These are phyloP conservation scores for Volvariella surrecta DNA, from an alignment of 1,284 basidiomycete species.

Conservation along the genomic window DNA sequence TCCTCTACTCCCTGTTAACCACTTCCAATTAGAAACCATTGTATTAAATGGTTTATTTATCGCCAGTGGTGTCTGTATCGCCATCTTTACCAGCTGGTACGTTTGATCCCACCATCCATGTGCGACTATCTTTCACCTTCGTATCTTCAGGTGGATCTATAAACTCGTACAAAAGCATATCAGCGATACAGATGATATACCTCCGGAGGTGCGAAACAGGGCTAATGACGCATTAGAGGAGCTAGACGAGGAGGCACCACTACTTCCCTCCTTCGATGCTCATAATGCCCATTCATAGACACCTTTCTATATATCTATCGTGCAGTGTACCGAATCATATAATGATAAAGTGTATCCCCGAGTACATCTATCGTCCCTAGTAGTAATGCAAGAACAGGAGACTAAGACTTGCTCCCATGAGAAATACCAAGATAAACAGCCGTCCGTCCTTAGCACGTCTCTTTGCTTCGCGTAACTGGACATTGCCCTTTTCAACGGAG, in stretches of 20 bases:
- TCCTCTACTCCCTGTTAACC: conserved; percentile 5
- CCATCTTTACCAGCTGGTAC: conserved; percentile 57
- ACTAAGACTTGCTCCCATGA: conserved; percentile 79
- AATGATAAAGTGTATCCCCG: neutral
- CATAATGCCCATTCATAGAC: conserved; percentile 5
- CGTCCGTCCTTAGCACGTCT: conserved; percentile 76
- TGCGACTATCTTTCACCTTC: too few relatives aligned
- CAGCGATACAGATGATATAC: conserved; percentile 38
- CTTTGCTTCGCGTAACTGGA: conserved; percentile 77
- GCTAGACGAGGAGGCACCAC: conserved; percentile 52
- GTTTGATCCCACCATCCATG: conserved; percentile 19
- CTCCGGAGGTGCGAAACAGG: conserved; percentile 43
- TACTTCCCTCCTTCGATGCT: conserved; percentile 28
- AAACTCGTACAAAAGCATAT: conserved; percentile 55
- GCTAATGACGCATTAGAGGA: conserved; percentile 58
- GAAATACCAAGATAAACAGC: conserved; percentile 78
- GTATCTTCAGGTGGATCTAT: conserved; percentile 54
- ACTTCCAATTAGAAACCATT: conserved; percentile 40
- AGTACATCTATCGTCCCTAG: conserved; percentile 21
- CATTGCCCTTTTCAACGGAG: conserved; percentile 81
- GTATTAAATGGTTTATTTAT: conserved; percentile 55
- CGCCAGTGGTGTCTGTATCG: conserved; percentile 46
- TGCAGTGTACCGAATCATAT: neutral
- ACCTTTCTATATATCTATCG: neutral
- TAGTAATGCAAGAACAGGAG: conserved; percentile 85